Base-by-base conservation (phyloP, 2,329 filamentous ascomycete species). In the Xylaria sp. region DNA sequence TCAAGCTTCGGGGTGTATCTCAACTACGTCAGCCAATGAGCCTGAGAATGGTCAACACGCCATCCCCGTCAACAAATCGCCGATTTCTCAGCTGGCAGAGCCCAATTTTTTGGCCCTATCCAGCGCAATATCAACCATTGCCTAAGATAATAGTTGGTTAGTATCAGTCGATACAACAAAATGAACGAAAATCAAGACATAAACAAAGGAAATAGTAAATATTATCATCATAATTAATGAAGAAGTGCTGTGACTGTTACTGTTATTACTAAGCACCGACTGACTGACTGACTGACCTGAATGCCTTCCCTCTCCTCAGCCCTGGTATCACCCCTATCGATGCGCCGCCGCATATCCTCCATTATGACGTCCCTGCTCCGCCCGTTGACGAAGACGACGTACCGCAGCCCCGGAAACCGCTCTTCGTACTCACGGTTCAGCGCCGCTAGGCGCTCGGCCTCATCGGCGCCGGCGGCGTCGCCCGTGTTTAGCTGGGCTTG, bases 301-400 rank as follows among this genome's bases (percentile, higher is more conserved):
- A 97, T 91, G 6, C 89, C 93, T 74, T 92, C 92, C 65, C 83
- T 79, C 70, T 94, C 88, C 82, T 98, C 94, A 18, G 84, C 84
- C 28, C 84, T 81, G 61, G 90, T 83, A 78, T 95, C 88, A 1
- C 86, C 89, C 62, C 90, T 83, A 18, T 85, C 87, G 76, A 97
- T 97, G 62, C 94, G 86, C 62, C 81, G 79, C 71, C 87, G 87
- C 92, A 97, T 97, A 76, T 97, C 90, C 71, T 88, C 85, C 91
- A 97, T 93, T 65, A 98, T 91, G 70, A 88, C 87, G 1, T 87
- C 85, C 66, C 94, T 85, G 50, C 88, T 86, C 56, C 94, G 87
- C 0, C 93, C 94, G 78, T 97, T 94, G 65, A 98, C 95, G 79
- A 97, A 98, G 20, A 95, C 92, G 77, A 97, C 93, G 83, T 97